These are phyloP conservation scores for Exophiala sp. DNA, from an alignment of 2,329 filamentous ascomycete species.

Conservation along the genomic window DNA sequence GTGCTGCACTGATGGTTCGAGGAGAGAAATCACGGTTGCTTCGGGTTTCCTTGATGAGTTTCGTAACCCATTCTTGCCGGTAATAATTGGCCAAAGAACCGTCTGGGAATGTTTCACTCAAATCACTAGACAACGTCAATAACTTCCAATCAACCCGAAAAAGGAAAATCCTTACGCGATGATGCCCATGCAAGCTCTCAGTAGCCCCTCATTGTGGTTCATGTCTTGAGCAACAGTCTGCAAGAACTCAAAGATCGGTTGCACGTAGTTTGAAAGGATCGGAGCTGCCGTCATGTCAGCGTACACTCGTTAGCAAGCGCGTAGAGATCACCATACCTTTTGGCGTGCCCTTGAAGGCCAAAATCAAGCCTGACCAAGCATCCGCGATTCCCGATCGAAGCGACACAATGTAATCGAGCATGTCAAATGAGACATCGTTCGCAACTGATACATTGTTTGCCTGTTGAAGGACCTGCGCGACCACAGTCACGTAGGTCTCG, in stretches of 20 bases:
- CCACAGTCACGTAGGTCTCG: conserved; percentile 85
- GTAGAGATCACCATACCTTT: conserved; percentile 33
- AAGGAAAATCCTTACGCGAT: conserved; percentile 64
- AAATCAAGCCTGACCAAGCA: conserved; percentile 94
- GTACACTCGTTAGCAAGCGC: background rate
- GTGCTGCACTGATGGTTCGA: conserved; percentile 87
- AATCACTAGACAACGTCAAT: conserved; percentile 59
- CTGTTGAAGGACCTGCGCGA: conserved; percentile 90
- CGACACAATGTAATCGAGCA: conserved; percentile 93
- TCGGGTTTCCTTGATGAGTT: conserved; percentile 86
- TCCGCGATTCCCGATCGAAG: conserved; percentile 97
- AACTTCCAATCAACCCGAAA: background rate
- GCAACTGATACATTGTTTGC: conserved; percentile 75
- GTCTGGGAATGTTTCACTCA: conserved; percentile 87
- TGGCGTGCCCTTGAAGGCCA: conserved; percentile 73
- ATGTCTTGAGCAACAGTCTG: conserved; percentile 71
- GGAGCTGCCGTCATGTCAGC: conserved; percentile 18
- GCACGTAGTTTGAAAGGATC: conserved; percentile 67
- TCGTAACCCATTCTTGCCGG: conserved; percentile 83
- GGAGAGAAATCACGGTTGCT: conserved; percentile 77
- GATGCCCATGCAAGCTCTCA: conserved; percentile 94
- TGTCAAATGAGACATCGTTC: conserved; percentile 80
- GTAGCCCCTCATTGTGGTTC: conserved; percentile 84
- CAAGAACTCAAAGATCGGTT: conserved; percentile 81
- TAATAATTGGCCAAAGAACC: conserved; percentile 80